A percentile compares a stretch with the other conserved stretches of the same genome.
phyloP scores from a whole-genome alignment of 306 rosid genomes.

The Corylus avellana region DNA sequence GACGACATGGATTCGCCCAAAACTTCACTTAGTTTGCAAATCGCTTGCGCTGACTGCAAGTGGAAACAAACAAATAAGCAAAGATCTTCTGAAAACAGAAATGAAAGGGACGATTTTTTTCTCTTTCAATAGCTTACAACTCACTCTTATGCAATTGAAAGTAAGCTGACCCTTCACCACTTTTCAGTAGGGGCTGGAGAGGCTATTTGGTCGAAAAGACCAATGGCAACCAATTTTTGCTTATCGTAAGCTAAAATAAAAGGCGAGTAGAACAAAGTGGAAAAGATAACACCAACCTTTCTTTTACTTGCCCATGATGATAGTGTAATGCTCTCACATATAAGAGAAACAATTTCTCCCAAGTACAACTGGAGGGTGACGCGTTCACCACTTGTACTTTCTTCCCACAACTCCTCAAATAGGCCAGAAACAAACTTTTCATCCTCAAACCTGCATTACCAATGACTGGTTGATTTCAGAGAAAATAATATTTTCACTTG shows the following conservation, averaged over 20 bases:
- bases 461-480: slow-evolving; percentile 5
- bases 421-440: slow-evolving; percentile 70
- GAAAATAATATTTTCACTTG: neutral
- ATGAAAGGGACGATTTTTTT: neutral
- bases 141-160: neutral
- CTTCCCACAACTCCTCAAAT: slow-evolving; percentile 98
- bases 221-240: neutral
- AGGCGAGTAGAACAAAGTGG: slow-evolving; percentile 14
- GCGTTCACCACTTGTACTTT: slow-evolving; percentile 90
- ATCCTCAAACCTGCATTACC: slow-evolving; percentile 71
- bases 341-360: slow-evolving; percentile 78
- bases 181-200: neutral
- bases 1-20: slow-evolving; percentile 85
- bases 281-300: slow-evolving; percentile 49
- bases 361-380: slow-evolving; percentile 78
- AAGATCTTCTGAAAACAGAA: slow-evolving; percentile 9
- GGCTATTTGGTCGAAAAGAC: neutral
- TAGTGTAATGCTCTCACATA: slow-evolving; percentile 70
- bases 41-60: slow-evolving; percentile 86
- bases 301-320: slow-evolving; percentile 89
- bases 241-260: slow-evolving; percentile 14
- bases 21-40: slow-evolving; percentile 85
- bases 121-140: neutral
- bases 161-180: neutral
- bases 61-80: slow-evolving; percentile 27